phyloP scores from a whole-genome alignment of 352 stramenopile genomes.

The Globisporangium recalcitrans region DNA sequence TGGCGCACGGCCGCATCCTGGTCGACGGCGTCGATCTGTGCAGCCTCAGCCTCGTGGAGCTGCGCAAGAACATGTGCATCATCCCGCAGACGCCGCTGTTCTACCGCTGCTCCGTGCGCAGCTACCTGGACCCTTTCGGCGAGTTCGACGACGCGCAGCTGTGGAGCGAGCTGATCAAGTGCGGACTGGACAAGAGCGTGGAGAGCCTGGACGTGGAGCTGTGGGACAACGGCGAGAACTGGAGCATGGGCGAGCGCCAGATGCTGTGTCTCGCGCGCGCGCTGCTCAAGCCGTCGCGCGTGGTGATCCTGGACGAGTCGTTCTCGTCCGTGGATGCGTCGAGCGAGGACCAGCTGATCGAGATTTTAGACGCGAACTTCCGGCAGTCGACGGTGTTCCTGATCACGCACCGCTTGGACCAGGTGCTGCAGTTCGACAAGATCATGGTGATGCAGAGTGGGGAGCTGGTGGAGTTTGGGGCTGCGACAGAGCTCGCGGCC shows the following conservation, averaged over 20 bases:
- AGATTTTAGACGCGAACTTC: too few relatives aligned
- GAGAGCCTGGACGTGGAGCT: slow-evolving; percentile 63
- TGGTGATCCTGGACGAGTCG: slow-evolving; percentile 77
- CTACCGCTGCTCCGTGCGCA: too few relatives aligned
- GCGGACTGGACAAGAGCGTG: slow-evolving; percentile 42
- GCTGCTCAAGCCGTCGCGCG: slow-evolving; percentile 58
- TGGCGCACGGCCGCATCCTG: slow-evolving; percentile 65
- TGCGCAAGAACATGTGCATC: slow-evolving; percentile 43
- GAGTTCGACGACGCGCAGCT: slow-evolving; percentile 53
- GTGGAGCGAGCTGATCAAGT: slow-evolving; percentile 31
- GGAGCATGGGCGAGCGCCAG: slow-evolving; percentile 79
- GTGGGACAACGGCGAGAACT: slow-evolving; percentile 47
- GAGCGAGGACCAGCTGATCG: too few relatives aligned
- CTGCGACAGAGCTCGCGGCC: too few relatives aligned
- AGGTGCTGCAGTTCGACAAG: slow-evolving; percentile 2
- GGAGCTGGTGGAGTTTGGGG: too few relatives aligned
- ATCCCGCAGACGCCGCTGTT: slow-evolving; percentile 21
- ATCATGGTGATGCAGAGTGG: too few relatives aligned
- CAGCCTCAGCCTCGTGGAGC: slow-evolving; percentile 56
- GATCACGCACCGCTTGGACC: neutral
- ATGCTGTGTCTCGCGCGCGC: slow-evolving; percentile 88
- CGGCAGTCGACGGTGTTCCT: neutral
- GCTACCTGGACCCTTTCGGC: too few relatives aligned
- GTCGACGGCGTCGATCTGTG: slow-evolving; percentile 77
- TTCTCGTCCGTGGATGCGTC: too few relatives aligned